These are phyloP conservation scores for Fusarium sp. DNA, from an alignment of 2,329 filamentous ascomycete species.

Conservation along the genomic window DNA sequence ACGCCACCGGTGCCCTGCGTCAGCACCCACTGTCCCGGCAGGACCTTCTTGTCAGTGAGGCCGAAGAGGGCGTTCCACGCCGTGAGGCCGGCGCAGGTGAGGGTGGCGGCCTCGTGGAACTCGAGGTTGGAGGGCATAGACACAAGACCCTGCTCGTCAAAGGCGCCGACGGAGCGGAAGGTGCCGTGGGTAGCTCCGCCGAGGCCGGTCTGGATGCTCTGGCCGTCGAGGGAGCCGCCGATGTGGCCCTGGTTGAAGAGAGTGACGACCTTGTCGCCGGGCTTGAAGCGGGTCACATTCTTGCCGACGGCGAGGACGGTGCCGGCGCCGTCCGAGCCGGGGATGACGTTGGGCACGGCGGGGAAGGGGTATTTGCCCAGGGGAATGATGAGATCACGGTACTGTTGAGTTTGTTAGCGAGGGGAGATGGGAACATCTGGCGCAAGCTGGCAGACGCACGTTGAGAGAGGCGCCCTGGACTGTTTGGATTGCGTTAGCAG, in stretches of 20 bases:
- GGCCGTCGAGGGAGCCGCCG: slow-evolving; percentile 57
- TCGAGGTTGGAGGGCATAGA: slow-evolving; percentile 70
- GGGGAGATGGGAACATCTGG: background rate
- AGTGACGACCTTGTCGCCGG: slow-evolving; percentile 70
- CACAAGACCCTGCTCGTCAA: slow-evolving; percentile 79
- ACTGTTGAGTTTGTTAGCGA: slow-evolving; percentile 50
- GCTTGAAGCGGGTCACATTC: slow-evolving; percentile 64
- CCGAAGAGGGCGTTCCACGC: slow-evolving; percentile 79
- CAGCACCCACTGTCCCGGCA: slow-evolving; percentile 72
- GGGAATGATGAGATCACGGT: slow-evolving; percentile 68
- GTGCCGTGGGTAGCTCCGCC: slow-evolving; percentile 79
- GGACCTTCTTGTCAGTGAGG: slow-evolving; percentile 61
- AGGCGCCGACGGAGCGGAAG: slow-evolving; percentile 77
- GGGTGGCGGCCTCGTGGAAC: slow-evolving; percentile 68
- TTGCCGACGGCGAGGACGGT: slow-evolving; percentile 67
- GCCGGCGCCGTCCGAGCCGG: slow-evolving; percentile 69
- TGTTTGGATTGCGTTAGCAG: slow-evolving; percentile 35
- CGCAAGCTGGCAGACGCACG: slow-evolving; percentile 44
- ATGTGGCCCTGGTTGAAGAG: slow-evolving; percentile 74
- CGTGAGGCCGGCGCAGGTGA: slow-evolving; percentile 74
- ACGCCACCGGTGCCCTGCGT: slow-evolving; percentile 82
- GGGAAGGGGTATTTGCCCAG: slow-evolving; percentile 65
- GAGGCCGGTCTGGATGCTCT: slow-evolving; percentile 68
- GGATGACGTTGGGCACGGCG: slow-evolving; percentile 60
- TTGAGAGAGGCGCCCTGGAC: slow-evolving; percentile 69